phyloP scores from a whole-genome alignment of 1,139 yeast genomes.

The Kodamaea sp. region DNA sequence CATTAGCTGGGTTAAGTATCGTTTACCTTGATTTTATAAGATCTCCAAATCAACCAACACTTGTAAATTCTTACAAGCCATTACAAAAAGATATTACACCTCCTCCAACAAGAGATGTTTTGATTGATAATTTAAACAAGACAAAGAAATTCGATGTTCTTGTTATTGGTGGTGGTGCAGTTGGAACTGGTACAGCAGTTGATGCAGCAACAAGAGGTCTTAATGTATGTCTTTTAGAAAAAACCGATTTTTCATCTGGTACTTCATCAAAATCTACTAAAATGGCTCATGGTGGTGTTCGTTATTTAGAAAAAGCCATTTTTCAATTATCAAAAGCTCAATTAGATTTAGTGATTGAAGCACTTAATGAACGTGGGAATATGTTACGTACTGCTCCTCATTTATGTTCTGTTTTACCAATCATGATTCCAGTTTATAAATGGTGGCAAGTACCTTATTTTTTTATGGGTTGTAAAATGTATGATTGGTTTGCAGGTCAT shows the following conservation, averaged over 20 bases:
- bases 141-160: conserved; percentile 69
- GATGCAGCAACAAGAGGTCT: conserved; percentile 92
- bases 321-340: conserved; percentile 89
- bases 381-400: conserved; percentile 93
- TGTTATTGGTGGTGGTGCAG: conserved; percentile 94
- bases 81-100: conserved; percentile 30
- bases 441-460: conserved; percentile 97
- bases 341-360: conserved; percentile 88
- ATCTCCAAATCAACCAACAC: conserved; percentile 31
- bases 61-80: conserved; percentile 34
- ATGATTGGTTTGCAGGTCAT: conserved; percentile 89
- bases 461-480: conserved; percentile 87
- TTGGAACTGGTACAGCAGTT: conserved; percentile 90
- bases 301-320: conserved; percentile 92
- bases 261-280: conserved; percentile 95
- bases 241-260: conserved; percentile 85
- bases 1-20: conserved; percentile 33
- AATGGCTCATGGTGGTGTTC: conserved; percentile 96
- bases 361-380: conserved; percentile 86
- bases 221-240: conserved; percentile 82
- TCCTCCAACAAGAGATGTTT: conserved; percentile 37
- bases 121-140: conserved; percentile 30
- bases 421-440: conserved; percentile 90
- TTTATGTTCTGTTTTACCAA: conserved; percentile 80
- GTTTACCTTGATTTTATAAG: conserved; percentile 42